Percentiles rank a stretch among this genome's conserved stretches.
Conservation (phyloP, 306 rosid genomes). For the Lathyrus aphaca region DNA sequence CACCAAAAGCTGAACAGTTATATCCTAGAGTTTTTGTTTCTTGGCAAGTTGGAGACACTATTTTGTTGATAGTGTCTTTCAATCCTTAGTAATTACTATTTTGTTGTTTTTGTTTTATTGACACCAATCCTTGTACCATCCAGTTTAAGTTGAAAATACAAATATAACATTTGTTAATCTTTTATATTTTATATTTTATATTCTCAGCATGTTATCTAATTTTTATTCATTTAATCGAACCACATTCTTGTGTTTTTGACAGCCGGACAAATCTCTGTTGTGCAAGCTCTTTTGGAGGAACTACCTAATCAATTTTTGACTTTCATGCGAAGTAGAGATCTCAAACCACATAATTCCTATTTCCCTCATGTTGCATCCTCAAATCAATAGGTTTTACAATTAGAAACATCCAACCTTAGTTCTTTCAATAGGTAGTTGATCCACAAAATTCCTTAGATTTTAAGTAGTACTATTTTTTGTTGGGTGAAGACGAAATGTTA, state of each 20-base stretch:
- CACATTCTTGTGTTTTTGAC: conserved; percentile 2
- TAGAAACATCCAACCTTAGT: background rate
- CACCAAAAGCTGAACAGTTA: too few species aligned
- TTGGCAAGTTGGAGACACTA: too few species aligned
- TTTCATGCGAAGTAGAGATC: conserved; percentile 66
- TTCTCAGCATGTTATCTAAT: background rate
- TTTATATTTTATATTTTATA: background rate
- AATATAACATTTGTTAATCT: background rate
- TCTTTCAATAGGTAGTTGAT: background rate
- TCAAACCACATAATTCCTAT: conserved; percentile 46
- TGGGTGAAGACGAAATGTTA: background rate
- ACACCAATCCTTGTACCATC: background rate
- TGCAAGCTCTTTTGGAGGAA: conserved; percentile 81
- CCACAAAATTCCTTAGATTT: background rate
- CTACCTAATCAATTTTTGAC: conserved; percentile 76
- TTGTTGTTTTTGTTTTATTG: background rate
- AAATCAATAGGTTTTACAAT: background rate
- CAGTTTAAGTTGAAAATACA: background rate
- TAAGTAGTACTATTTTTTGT: background rate
- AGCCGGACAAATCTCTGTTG: conserved; percentile 66
- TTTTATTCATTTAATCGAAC: background rate
- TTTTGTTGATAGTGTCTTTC: background rate
- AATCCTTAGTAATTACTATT: background rate
- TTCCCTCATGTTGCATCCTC: conserved; percentile 14
- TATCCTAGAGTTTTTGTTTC: too few species aligned